Conservation (phyloP, 345 rosid genomes). For the Sisymbrium irio region DNA sequence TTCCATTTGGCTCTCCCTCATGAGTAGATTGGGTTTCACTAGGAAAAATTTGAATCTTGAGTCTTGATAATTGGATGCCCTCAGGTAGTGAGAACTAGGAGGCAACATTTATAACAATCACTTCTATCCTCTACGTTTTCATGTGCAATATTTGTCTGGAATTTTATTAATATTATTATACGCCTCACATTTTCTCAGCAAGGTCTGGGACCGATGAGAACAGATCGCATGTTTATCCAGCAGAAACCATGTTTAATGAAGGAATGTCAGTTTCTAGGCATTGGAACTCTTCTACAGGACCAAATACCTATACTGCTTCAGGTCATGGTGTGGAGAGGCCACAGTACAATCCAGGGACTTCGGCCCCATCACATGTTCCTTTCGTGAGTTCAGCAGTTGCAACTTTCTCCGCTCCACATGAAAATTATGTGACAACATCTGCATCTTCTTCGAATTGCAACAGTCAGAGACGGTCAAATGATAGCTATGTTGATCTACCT, state of each 20-base stretch:
- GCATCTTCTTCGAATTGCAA: conserved; percentile 63
- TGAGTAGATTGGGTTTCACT: conserved; percentile 12
- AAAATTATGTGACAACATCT: conserved; percentile 49
- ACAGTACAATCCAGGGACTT: conserved; percentile 53
- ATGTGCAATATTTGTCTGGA: neutral
- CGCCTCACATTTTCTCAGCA: conserved; percentile 40
- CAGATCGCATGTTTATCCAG: conserved; percentile 49
- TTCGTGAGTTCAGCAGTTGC: conserved; percentile 43
- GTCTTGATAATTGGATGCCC: conserved; percentile 3
- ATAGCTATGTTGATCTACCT: conserved; percentile 52
- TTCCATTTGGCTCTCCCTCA: neutral
- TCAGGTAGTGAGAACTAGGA: conserved; percentile 14
- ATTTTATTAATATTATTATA: conserved; percentile 3
- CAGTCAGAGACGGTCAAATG: conserved; percentile 52
- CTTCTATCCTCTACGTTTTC: neutral
- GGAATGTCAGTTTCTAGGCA: conserved; percentile 55
- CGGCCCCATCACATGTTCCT: conserved; percentile 51
- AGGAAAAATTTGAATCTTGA: neutral
- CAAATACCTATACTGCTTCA: conserved; percentile 51
- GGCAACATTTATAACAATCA: neutral
- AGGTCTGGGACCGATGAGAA: conserved; percentile 47
- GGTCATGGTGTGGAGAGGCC: conserved; percentile 48
- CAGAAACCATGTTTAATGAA: conserved; percentile 47
- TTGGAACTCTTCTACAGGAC: conserved; percentile 58
- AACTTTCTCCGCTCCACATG: conserved; percentile 47